A percentile compares a stretch with the other conserved stretches of the same genome.
Conservation (phyloP, 2,329 filamentous ascomycete genomes). For the Calonectria pauciramosa region DNA sequence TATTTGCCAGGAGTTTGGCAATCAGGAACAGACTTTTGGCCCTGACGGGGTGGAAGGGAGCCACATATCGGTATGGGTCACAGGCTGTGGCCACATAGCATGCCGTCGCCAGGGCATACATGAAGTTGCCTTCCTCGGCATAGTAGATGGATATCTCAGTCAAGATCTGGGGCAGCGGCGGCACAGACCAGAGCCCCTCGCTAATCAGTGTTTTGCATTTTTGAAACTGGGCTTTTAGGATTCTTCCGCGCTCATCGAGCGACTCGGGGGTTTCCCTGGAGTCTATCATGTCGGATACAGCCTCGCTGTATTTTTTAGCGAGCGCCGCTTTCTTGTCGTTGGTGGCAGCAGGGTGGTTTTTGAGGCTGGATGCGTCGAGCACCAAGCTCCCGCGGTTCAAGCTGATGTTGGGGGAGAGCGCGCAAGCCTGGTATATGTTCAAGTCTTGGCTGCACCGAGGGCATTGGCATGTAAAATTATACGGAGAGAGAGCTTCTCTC, state of each 20-base stretch:
- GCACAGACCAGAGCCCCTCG: constrained; percentile 60
- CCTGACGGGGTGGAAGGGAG: constrained; percentile 64
- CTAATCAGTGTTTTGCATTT: constrained; percentile 41
- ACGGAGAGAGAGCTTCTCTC: constrained; percentile 59
- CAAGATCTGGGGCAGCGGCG: constrained; percentile 62
- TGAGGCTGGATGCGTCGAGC: constrained; percentile 52
- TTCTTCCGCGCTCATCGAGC: constrained; percentile 43
- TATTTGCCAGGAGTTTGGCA: constrained; percentile 65
- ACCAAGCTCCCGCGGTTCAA: constrained; percentile 62
- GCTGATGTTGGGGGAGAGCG: constrained; percentile 54
- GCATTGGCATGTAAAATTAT: constrained; percentile 68
- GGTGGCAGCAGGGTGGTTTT: constrained; percentile 44
- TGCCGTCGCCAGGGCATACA: constrained; percentile 60
- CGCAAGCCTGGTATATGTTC: constrained; percentile 67
- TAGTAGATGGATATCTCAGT: constrained; percentile 62
- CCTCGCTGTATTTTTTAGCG: constrained; percentile 38
- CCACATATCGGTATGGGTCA: constrained; percentile 64
- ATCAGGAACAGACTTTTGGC: constrained; percentile 66
- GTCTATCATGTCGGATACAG: constrained; percentile 47
- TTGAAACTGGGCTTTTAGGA: constrained; percentile 41
- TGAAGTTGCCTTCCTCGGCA: constrained; percentile 56
- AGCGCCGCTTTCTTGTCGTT: constrained; percentile 32
- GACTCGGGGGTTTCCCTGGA: constrained; percentile 40
- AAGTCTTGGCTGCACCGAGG: constrained; percentile 64
- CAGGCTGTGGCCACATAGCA: constrained; percentile 63